These are phyloP conservation scores for Boechera retrofracta DNA, from an alignment of 345 rosid species.

Conservation along the genomic window DNA sequence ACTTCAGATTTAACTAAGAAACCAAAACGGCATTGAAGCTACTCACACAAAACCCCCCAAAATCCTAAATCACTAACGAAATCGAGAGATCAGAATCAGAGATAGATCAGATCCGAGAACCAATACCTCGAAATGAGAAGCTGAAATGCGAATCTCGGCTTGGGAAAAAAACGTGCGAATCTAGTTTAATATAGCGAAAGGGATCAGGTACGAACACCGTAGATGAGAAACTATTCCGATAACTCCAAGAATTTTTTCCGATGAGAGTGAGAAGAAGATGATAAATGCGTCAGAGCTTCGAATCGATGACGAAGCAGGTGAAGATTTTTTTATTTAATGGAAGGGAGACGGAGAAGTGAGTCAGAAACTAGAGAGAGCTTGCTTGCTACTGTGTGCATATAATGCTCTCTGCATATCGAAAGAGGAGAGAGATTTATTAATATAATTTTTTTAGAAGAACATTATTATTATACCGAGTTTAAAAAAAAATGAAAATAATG, in stretches of 20 bases:
- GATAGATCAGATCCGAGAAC: conserved; percentile 25
- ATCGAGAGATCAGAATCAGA: conserved; percentile 35
- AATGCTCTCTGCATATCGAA: conserved; percentile 27
- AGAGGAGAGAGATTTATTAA: too few species aligned
- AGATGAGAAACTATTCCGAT: background rate
- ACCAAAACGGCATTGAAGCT: conserved; percentile 20
- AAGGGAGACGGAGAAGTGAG: conserved; percentile 26
- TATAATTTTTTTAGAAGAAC: too few species aligned
- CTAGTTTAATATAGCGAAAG: conserved; percentile 24
- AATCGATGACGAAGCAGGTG: conserved; percentile 32
- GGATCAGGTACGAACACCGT: conserved; percentile 30
- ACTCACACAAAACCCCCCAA: conserved; percentile 8
- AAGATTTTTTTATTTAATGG: conserved; percentile 6
- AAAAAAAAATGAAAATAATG: too few species aligned
- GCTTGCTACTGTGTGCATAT: conserved; percentile 36
- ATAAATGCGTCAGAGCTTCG: conserved; percentile 32
- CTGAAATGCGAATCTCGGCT: conserved; percentile 41
- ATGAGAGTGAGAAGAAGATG: conserved; percentile 19
- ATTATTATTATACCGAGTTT: too few species aligned
- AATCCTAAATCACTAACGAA: conserved; percentile 32
- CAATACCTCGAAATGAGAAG: conserved; percentile 24
- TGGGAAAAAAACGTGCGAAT: conserved; percentile 27
- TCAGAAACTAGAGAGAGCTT: conserved; percentile 17
- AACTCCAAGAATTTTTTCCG: background rate
- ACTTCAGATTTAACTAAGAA: conserved; percentile 25